Evolutionary conservation across 2,329 filamentous ascomycete species (phyloP), one percentile per base, ranked within the genome.

Genomic region (Botrytis porri): DNA sequence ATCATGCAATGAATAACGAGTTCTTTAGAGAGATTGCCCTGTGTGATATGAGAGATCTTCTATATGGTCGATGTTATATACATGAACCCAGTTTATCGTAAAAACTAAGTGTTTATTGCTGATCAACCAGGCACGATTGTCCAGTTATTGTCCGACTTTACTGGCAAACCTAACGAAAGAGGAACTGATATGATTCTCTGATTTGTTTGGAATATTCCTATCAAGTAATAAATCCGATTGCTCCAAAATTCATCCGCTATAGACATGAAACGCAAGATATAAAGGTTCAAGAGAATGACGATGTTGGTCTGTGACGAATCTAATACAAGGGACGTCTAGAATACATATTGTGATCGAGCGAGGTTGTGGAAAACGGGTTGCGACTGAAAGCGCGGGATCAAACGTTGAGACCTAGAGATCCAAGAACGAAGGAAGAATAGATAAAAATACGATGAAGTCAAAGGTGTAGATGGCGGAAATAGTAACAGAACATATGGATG

Each of bases 401-500:
- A 48, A 25, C 32, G 32, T 65, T 18, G 43, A 45, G 63, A 18
- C 10, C 37, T 35, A 35, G 37, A 35, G 29, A 25, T 22, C 12
- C 63, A 48, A 48, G 48, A 65, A n/a, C 22, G 29, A 43, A 48
- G 62, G 41, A 54, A 14, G 45, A 57, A 69, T 32, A 32, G 66
- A 41, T 54, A 35, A 57, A 63, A 73, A 41, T 93, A 81, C 90
- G 90, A 71, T 88, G 88, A 25, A 70, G 37, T 37, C 25, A 57
- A 57, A 32, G 41, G 51, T 22, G 48, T 72, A 41, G 63, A 69
- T 45, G 35, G 57, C 57, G 39, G 57, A 70, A 70, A 45, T 63
- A 69, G 45, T 89, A 90, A 90, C 51, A 87, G 86, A 79, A 79
- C 87, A 88, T 35, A 92, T 94, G 45, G 93, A 92, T 59, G 96